Percentiles rank a stretch among this genome's conserved stretches.
Conservation (phyloP, 2,329 filamentous ascomycete species). For the Cryphonectria parasitica region DNA sequence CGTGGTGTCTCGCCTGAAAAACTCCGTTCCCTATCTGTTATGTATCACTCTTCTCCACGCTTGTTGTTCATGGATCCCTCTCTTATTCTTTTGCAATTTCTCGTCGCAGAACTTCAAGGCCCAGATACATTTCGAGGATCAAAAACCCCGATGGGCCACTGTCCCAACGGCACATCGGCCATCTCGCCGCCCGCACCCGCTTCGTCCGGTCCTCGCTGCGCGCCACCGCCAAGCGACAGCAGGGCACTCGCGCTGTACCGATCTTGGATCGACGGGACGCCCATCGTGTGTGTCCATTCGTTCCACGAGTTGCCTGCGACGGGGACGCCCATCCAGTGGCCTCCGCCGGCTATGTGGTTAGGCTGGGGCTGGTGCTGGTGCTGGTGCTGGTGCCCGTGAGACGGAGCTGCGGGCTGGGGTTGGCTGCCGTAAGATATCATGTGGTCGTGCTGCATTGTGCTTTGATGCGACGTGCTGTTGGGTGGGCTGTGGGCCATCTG, state of each 20-base stretch:
- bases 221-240: slow-evolving; percentile 49
- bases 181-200: slow-evolving; percentile 11
- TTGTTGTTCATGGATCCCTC: not conserved
- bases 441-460: slow-evolving; percentile 38
- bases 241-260: slow-evolving; percentile 54
- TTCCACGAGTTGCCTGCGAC: slow-evolving; percentile 53
- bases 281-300: slow-evolving; percentile 57
- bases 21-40: not conserved
- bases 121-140: slow-evolving; percentile 18
- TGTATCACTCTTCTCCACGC: no score
- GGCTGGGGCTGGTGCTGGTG: slow-evolving; percentile 17
- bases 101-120: not conserved
- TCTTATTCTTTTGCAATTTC: not conserved
- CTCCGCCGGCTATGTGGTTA: slow-evolving; percentile 14
- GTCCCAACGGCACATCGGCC: slow-evolving; percentile 14
- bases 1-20: not conserved
- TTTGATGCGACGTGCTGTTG: slow-evolving; percentile 32
- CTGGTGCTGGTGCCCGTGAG: slow-evolving; percentile 17
- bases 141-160: slow-evolving; percentile 27
- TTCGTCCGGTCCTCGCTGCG: slow-evolving; percentile 22
- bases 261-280: slow-evolving; percentile 48
- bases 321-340: slow-evolving; percentile 29
- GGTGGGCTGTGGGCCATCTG: slow-evolving; percentile 31
- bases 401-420: slow-evolving; percentile 36
- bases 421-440: slow-evolving; percentile 47